Evolutionary conservation across 2,329 filamentous ascomycete species (phyloP), one percentile per base, ranked within the genome.

Genomic region (Sclerotinia borealis): DNA sequence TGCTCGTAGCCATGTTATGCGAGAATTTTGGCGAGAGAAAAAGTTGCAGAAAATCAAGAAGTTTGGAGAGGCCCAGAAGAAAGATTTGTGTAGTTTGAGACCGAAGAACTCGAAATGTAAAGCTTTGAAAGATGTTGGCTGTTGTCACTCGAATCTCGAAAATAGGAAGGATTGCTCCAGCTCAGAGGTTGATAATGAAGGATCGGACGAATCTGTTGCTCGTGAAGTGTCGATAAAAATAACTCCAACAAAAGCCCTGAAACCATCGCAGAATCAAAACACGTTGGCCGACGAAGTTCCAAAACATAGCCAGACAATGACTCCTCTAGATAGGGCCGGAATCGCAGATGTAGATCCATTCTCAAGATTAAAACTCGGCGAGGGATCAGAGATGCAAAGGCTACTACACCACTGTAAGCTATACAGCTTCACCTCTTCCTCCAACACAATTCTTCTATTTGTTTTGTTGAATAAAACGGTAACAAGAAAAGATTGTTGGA

Each of bases 1-100:
- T 9, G 50, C 59, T 17, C 59, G 41, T 27, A 62, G 50, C 31
- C 50, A 49, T 56, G 31, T 58, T 19, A 58, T 49, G 51, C 60
- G 60, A 25, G 41, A 56, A 17, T 58, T 56, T n/a, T 62, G 60
- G 43, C 22, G 25, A 13, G 39, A 48, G 27, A 62, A 48, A 29
- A 62, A 22, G 41, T 9, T 56, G 19, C 60, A 49, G 25, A 49
- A 17, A 10, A 8, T 11, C 8, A 37, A 45, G 25, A 41, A 49
- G 9, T 6, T 31, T 15, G 34, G 36, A 29, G 50, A 10, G 9
- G 10, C 3, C 25, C 1, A 41, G 11, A 56, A 25, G 41, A 39
- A 9, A 22, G 51, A 47, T 8, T 29, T 10, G 13, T n/a, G 8
- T 13, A 39, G 3, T 25, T 34, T 31, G 25, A 39, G 8, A 3